A percentile compares a stretch with the other conserved stretches of the same genome.
These are phyloP conservation scores for Crithidia bombi DNA, from an alignment of 208 protist species.

Conservation along the genomic window DNA sequence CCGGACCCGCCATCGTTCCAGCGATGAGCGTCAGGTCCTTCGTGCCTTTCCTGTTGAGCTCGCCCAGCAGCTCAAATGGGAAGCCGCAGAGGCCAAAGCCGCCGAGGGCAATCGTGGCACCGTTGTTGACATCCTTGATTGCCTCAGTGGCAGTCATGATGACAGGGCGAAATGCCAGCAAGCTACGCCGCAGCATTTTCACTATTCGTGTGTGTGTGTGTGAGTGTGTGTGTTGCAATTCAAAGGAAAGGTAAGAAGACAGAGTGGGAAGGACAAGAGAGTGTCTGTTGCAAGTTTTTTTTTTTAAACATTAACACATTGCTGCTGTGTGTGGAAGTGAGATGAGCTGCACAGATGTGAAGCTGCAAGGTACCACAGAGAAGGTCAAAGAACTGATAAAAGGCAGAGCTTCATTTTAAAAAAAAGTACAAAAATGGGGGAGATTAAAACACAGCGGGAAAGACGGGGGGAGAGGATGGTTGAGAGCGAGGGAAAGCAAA, in stretches of 20 bases:
- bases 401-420: no score
- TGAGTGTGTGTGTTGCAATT: background rate
- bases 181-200: slow-evolving; percentile 32
- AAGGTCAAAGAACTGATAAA: no score
- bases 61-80: slow-evolving; percentile 84
- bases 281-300: no score
- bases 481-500: no score
- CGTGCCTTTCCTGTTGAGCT: slow-evolving; percentile 43
- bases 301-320: no score
- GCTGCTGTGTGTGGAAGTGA: no score
- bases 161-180: slow-evolving; percentile 4
- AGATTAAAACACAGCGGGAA: no score
- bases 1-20: slow-evolving; percentile 87
- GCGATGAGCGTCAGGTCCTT: slow-evolving; percentile 88
- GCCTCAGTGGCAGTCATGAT: slow-evolving; percentile 53
- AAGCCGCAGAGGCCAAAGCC: slow-evolving; percentile 94
- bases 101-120: slow-evolving; percentile 67
- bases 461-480: no score
- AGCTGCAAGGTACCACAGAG: no score
- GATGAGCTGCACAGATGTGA: no score
- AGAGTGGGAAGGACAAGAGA: no score
- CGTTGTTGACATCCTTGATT: slow-evolving; percentile 49
- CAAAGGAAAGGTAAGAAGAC: background rate
- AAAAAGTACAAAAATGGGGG: no score
- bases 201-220: slow-evolving; percentile 26